phyloP scores from a whole-genome alignment of 306 rosid species.

The Aeschynomene evenia region DNA sequence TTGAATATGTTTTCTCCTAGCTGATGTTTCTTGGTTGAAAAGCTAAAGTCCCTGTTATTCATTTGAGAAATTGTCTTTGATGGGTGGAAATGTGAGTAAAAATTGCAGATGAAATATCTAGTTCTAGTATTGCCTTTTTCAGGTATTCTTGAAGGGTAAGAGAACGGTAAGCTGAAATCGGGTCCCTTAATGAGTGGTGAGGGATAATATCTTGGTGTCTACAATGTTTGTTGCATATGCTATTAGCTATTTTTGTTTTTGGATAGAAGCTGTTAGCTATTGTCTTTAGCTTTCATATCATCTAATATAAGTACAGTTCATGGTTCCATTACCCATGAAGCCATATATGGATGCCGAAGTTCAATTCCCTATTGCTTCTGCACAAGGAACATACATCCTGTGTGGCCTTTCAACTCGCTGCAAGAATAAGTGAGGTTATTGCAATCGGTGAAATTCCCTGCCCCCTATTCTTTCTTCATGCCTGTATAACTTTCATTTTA shows the following conservation, averaged over 20 bases:
- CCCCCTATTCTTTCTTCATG: not conserved
- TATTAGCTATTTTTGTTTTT: not conserved
- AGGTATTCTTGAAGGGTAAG: not conserved
- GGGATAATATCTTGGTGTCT: not conserved
- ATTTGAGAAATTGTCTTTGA: not conserved
- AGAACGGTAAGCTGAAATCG: not conserved
- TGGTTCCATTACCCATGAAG: not conserved
- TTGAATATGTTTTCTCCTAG: not conserved
- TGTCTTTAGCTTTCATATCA: slow-evolving; percentile 8
- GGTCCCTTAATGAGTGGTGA: not conserved
- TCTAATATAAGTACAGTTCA: not conserved
- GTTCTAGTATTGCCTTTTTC: not conserved
- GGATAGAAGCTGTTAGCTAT: not conserved
- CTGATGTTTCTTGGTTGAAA: not conserved
- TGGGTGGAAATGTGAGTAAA: not conserved
- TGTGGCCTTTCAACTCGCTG: not conserved
- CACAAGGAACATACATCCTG: not conserved
- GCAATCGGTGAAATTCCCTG: slow-evolving; percentile 10
- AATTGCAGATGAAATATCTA: not conserved
- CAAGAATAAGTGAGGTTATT: not conserved
- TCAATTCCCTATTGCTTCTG: not conserved
- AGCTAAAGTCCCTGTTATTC: not conserved
- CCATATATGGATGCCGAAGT: not conserved
- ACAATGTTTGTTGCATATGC: not conserved
- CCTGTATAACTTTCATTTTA: not conserved